phyloP scores from a whole-genome alignment of 2,329 filamentous ascomycete species.

The Penicillium sp. region DNA sequence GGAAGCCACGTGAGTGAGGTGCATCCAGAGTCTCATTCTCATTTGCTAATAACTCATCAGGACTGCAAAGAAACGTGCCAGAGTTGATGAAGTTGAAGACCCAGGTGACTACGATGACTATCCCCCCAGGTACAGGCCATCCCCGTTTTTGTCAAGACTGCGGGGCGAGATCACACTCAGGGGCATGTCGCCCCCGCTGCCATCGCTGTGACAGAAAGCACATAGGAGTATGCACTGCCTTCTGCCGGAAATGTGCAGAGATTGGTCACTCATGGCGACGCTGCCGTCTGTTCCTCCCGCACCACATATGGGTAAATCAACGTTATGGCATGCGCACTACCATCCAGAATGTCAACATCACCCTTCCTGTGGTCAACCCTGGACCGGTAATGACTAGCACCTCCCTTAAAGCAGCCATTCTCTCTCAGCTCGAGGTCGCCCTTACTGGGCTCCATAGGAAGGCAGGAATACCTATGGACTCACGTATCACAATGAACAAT shows the following conservation, averaged over 20 bases:
- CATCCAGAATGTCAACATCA: neutral
- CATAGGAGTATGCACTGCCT: neutral
- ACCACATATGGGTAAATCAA: neutral
- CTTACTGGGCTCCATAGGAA: neutral
- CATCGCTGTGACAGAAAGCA: neutral
- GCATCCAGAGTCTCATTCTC: fast-evolving
- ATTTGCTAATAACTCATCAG: neutral
- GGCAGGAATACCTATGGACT: neutral
- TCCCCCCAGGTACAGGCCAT: neutral
- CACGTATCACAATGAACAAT: neutral
- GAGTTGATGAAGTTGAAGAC: neutral
- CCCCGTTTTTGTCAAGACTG: neutral
- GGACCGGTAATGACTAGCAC: neutral
- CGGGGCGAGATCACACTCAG: neutral
- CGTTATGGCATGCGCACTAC: neutral
- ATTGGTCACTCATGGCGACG: neutral
- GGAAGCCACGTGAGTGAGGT: neutral
- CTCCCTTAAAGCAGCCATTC: neutral
- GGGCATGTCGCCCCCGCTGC: neutral
- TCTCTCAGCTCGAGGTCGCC: neutral
- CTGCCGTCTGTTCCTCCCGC: neutral
- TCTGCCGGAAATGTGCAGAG: neutral
- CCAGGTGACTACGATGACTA: neutral
- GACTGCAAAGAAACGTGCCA: neutral
- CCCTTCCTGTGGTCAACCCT: neutral